Evolutionary conservation across 108 stramenopile species (phyloP), one percentile per base, ranked within the genome.

Genomic region (Skeletonema costatum): DNA sequence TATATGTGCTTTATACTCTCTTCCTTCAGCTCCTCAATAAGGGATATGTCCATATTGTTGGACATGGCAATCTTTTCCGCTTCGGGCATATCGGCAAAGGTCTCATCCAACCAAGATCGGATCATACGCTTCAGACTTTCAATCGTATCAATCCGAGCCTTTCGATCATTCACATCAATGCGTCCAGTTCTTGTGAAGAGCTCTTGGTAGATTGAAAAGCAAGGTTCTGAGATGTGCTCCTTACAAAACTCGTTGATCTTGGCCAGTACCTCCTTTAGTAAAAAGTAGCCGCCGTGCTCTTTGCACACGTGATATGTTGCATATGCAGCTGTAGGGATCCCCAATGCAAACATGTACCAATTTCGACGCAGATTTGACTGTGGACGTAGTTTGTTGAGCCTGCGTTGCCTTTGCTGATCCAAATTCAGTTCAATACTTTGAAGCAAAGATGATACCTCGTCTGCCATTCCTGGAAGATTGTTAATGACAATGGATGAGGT

Each of bases 101-200:
- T 80, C 70, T 97, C 96, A 51, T 95, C 93, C n/a, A 95, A 70
- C 96, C 96, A 97, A 53, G 89, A 91, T 19, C 85, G 78, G 51
- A 97, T 91, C 96, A 97, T 97, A 58, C 89, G 84, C 50, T 91
- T 89, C 53, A 94, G 78, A 71, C 82, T 88, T 41, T 83, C 78
- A 46, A 92, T 90, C 32, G 83, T 89, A 53, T 90, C 88, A 19
- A 79, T 64, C 16, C 93, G 82, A 11, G 96, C 93, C 64, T 90
- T 85, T 32, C 82, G 71, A 68, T 97, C 96, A 19, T 89, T 91
- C 25, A 97, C 89, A 50, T 86, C 81, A 17, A 89, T 81, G 9
- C 90, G 63, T 30, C 89, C 90, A 11, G 85, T 86, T 48, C 70
- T 86, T 5, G 83, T 84, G 50, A 90, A 83, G 19, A 97, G 58